Evolutionary conservation across 768 basidiomycete genomes (phyloP).

Genomic region (Podaxis sp.): DNA sequence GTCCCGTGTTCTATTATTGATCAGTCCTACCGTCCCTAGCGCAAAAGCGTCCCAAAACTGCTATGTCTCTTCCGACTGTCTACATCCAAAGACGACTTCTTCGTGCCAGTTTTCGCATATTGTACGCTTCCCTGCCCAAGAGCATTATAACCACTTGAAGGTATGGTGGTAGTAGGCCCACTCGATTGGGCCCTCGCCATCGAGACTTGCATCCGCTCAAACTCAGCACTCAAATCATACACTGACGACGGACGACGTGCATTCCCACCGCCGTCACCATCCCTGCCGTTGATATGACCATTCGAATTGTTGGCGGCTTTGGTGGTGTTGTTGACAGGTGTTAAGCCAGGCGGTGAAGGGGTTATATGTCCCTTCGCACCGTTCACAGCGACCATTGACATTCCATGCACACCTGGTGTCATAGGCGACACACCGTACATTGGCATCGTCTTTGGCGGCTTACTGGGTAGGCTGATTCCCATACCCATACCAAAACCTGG

Average conservation of each 20-base stretch:
- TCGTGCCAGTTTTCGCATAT: neutral
- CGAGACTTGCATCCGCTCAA: conserved; percentile 32
- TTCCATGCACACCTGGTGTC: neutral
- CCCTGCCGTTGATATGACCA: neutral
- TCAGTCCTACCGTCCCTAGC: neutral
- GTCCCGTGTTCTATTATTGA: neutral
- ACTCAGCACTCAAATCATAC: conserved; percentile 36
- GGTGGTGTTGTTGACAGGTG: neutral
- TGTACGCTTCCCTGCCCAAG: neutral
- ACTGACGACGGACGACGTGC: conserved; percentile 18
- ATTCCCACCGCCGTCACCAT: neutral
- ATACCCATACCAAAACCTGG: neutral
- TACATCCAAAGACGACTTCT: neutral
- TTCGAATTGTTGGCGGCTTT: neutral
- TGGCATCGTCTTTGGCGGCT: conserved; percentile 14
- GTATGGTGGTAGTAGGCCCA: neutral
- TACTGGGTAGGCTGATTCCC: conserved; percentile 12
- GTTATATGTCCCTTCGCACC: neutral
- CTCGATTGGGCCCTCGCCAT: conserved; percentile 10
- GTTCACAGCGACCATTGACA: conserved; percentile 4
- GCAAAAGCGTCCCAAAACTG: neutral
- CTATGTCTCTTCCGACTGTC: neutral
- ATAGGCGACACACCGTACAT: conserved; percentile 13
- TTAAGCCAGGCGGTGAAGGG: neutral
- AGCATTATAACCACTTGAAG: neutral